A percentile compares a stretch with the other conserved stretches of the same genome.
These are phyloP conservation scores for Fusarium scirpi DNA, from an alignment of 2,329 filamentous ascomycete species.

Conservation along the genomic window DNA sequence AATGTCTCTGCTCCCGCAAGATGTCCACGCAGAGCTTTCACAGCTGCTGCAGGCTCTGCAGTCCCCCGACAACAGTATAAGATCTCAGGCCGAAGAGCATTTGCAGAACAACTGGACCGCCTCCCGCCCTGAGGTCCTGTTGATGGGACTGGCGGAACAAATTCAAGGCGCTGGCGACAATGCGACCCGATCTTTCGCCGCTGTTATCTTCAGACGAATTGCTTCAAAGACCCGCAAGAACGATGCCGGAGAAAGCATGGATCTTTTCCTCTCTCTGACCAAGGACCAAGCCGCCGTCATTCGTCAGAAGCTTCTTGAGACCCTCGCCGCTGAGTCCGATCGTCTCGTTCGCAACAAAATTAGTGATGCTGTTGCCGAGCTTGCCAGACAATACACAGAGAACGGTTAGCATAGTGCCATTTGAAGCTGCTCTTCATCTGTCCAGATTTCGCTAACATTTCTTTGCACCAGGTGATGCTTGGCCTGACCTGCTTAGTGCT, in stretches of 20 bases:
- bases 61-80: slow-evolving; percentile 86
- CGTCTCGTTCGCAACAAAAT: slow-evolving; percentile 90
- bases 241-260: slow-evolving; percentile 75
- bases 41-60: slow-evolving; percentile 90
- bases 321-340: slow-evolving; percentile 78
- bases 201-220: slow-evolving; percentile 94
- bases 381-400: slow-evolving; percentile 94
- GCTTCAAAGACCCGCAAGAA: slow-evolving; percentile 88
- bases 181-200: slow-evolving; percentile 87
- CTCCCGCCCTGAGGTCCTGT: slow-evolving; percentile 82
- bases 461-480: slow-evolving; percentile 74
- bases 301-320: slow-evolving; percentile 84
- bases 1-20: slow-evolving; percentile 89
- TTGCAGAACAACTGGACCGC: slow-evolving; percentile 91
- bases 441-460: slow-evolving; percentile 33
- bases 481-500: slow-evolving; percentile 87
- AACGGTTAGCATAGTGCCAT: slow-evolving; percentile 72
- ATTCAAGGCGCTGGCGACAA: slow-evolving; percentile 81
- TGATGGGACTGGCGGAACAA: slow-evolving; percentile 96
- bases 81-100: slow-evolving; percentile 89
- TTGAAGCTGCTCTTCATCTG: background rate
- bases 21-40: slow-evolving; percentile 85
- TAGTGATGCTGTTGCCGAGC: slow-evolving; percentile 95
- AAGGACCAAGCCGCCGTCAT: slow-evolving; percentile 81
- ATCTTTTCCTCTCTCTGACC: slow-evolving; percentile 86